Percentiles rank a stretch among this genome's conserved stretches.
Evolutionary conservation across 768 basidiomycete genomes (phyloP).

Genomic region (Dendrothele bispora): DNA sequence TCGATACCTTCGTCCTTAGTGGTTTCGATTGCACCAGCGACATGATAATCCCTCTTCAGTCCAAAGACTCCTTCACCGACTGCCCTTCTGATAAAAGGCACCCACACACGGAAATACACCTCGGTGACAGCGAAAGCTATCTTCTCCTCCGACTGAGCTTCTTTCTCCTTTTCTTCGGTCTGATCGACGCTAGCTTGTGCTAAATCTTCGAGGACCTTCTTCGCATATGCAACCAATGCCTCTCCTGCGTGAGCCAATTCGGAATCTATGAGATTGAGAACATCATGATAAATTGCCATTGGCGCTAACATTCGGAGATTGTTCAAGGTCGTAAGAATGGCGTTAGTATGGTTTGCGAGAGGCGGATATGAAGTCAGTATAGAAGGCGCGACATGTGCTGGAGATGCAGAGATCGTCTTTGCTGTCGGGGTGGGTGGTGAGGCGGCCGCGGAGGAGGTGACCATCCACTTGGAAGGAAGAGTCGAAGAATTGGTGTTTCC

Average conservation of each 20-base stretch:
- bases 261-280: constrained; percentile 50
- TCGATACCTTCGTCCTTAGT: background rate
- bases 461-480: constrained; percentile 28
- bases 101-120: constrained; percentile 60
- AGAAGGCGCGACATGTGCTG: constrained; percentile 69
- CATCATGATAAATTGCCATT: constrained; percentile 48
- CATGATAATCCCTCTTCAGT: constrained; percentile 14
- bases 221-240: constrained; percentile 46
- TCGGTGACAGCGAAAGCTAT: constrained; percentile 48
- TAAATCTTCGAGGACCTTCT: constrained; percentile 13
- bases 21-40: too few species aligned
- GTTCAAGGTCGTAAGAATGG: constrained; percentile 73
- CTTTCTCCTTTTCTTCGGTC: constrained; percentile 26
- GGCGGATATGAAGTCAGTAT: constrained; percentile 73
- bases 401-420: constrained; percentile 24
- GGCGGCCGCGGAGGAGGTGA: constrained; percentile 13
- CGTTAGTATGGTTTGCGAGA: constrained; percentile 72
- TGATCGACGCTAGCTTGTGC: constrained; percentile 12
- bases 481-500: too few species aligned
- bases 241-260: constrained; percentile 47
- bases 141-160: constrained; percentile 27
- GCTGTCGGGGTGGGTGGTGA: constrained; percentile 22
- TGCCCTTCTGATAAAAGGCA: constrained; percentile 72
- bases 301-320: constrained; percentile 81
- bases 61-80: constrained; percentile 78